These are phyloP conservation scores for Chlorokybus atmophyticus DNA, from an alignment of 139 green algal genomes.

Conservation along the genomic window DNA sequence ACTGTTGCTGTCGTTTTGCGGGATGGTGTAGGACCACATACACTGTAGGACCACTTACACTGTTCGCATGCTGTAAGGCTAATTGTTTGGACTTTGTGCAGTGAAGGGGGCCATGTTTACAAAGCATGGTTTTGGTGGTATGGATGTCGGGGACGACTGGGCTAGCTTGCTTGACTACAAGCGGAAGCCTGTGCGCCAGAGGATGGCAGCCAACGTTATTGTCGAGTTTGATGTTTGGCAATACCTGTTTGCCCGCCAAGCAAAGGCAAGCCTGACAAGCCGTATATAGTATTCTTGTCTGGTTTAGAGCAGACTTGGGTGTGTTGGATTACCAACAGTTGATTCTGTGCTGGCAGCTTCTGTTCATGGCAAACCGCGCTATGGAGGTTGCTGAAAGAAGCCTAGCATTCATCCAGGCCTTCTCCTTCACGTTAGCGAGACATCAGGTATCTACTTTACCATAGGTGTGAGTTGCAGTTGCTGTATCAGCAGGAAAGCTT, in stretches of 20 bases:
- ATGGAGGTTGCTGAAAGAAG: too few relatives aligned
- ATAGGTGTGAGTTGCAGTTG: too few relatives aligned
- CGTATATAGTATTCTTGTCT: too few relatives aligned
- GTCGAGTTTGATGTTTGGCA: constrained; percentile 66
- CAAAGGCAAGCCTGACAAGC: too few relatives aligned
- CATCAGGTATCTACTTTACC: too few relatives aligned
- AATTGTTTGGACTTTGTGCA: background rate
- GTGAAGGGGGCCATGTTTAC: constrained; percentile 1
- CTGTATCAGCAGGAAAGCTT: too few relatives aligned
- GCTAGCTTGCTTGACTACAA: constrained; percentile 16
- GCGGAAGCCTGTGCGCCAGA: constrained; percentile 14
- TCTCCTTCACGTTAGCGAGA: too few relatives aligned
- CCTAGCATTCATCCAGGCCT: too few relatives aligned
- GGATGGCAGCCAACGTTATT: constrained; percentile 24
- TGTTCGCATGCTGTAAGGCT: background rate
- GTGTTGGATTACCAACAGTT: too few relatives aligned
- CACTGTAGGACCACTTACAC: background rate
- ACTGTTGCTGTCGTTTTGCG: background rate
- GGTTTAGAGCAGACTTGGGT: too few relatives aligned
- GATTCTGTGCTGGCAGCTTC: too few relatives aligned
- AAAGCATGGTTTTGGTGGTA: constrained; percentile 12
- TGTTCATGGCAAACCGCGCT: too few relatives aligned
- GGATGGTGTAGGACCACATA: background rate
- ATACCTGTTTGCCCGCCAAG: constrained; percentile 73
- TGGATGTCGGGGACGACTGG: constrained; percentile 17